Evolutionary conservation across 768 basidiomycete genomes (phyloP), one percentile per base, ranked within the genome.

Genomic region (Agaricus blazei): DNA sequence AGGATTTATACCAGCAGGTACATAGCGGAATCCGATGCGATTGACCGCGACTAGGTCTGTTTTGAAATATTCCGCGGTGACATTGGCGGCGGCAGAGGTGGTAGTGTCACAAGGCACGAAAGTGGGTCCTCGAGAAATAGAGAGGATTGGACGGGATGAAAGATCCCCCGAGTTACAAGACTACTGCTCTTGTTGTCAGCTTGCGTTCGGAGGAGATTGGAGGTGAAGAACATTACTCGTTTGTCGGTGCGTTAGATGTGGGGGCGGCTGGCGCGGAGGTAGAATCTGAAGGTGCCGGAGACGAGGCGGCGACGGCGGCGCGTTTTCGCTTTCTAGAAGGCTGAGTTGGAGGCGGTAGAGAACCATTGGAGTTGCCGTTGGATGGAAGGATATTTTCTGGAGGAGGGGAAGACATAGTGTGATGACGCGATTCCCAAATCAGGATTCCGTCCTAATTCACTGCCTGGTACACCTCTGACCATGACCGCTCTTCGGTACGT

Each of bases 1-100:
- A 0, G 78, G 79, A 24, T 81, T 78, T 60, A 90, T 83, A 47
- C 90, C 90, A 0, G 90, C 90, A 26, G 90, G 90, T 9, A 82
- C 76, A 59, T 93, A 93, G 43, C 90, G 85, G 61, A 84, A 92
- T 8, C 87, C 87, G 51, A 90, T 75, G 54, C 88, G 83, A 63
- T 92, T 92, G 61, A 83, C 75, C 51, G 82, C 86, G 34, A 86
- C 73, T 19, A 83, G 77, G 58, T 92, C 90, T 7, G 88, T 90
- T 59, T 78, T 78, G 71, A 74, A 79, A 68, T 81, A 88, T 46
- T 73, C 72, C 24, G 31, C 31, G 34, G 48, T 49, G 48, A 34
- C 31, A 26, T 84, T 80, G 15, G 42, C 31, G n/a, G 54, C 41
- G 27, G 34, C 11, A 34, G 7, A 34, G 11, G 67, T 66, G 49